Evolutionary conservation across 1,139 yeast genomes (phyloP), one percentile per base, ranked within the genome.

Genomic region (Yamadazyma dushanensis): DNA sequence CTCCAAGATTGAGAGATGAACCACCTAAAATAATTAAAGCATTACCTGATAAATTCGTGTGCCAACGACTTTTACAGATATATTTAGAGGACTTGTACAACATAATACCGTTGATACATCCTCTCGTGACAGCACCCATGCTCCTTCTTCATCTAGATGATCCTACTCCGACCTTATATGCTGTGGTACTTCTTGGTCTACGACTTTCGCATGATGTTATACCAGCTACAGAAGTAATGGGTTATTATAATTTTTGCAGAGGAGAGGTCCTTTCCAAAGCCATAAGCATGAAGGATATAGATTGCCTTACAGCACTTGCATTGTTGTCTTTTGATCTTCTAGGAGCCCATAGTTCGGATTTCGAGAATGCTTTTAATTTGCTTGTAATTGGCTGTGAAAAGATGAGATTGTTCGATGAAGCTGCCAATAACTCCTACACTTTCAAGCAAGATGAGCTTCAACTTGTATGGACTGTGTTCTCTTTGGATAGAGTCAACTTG

Each of bases 381-480:
- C 28, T 32, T 15, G 24, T 18, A 4, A 21, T 13, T 9, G 35
- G 38, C 6, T 26, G 34, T 22, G 25, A 26, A 11, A 26, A 26
- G 11, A 14, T 35, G 25, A 15, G 29, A 5, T 8, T 35, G 2
- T 31, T 35, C 15, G 16, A 31, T 18, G 34, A 31, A 19, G 20
- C 32, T 3, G 17, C 15, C 15, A 16, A 26, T 17, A 17, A 26
- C 21, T 26, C 29, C 20, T 26, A 17, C 21, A 26, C 21, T 15
- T 17, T 26, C 8, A 17, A 16, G 15, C 29, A 27, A 10, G 35
- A 31, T 18, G 36, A 26, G 14, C 26, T 25, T 5, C 28, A 24
- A 9, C 21, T 36, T 9, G 29, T 29, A 6, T 36, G 39, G 39
- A 29, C 25, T 5, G 26, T 36, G 3, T 32, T 28, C 11, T 15